Percentiles rank a stretch among this genome's conserved stretches.
Conservation (phyloP, 768 basidiomycete genomes). For the Baorangia bicolor region DNA sequence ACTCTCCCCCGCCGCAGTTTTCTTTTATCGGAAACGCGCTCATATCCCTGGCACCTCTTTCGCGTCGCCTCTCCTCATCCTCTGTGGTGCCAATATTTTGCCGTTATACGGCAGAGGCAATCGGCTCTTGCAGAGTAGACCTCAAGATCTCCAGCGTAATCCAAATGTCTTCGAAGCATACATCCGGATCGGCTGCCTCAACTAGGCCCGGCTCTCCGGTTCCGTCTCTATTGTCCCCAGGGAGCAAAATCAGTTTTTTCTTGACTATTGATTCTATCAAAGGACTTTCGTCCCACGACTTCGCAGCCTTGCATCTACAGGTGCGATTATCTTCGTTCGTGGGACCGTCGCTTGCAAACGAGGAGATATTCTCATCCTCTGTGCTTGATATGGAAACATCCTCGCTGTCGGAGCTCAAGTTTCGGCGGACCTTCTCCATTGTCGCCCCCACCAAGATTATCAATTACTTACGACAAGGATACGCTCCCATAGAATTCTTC, state of each 20-base stretch:
- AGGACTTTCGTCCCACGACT: constrained; percentile 89
- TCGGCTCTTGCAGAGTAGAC: constrained; percentile 89
- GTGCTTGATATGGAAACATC: constrained; percentile 71
- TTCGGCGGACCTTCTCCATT: constrained; percentile 80
- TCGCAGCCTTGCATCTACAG: constrained; percentile 83
- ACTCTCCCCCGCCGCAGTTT: constrained; percentile 81
- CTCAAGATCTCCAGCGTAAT: constrained; percentile 77
- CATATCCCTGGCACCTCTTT: constrained; percentile 78
- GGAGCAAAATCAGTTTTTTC: constrained; percentile 82
- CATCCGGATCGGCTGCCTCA: constrained; percentile 59
- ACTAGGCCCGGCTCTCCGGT: constrained; percentile 77
- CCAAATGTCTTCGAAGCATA: constrained; percentile 53
- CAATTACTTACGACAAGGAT: constrained; percentile 67
- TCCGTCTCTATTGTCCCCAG: constrained; percentile 63
- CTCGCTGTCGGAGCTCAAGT: constrained; percentile 75
- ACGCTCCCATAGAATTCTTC: constrained; percentile 89
- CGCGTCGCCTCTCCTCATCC: constrained; percentile 68
- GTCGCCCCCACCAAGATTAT: constrained; percentile 72
- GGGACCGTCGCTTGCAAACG: constrained; percentile 63
- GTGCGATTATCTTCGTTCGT: constrained; percentile 85
- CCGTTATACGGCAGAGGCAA: constrained; percentile 91
- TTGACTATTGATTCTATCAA: constrained; percentile 84
- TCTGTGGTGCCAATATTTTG: constrained; percentile 89
- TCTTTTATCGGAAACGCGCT: constrained; percentile 91
- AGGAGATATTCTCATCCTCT: constrained; percentile 80